phyloP scores from a whole-genome alignment of 1,284 basidiomycete genomes.

The Ceratobasidium theobromae region DNA sequence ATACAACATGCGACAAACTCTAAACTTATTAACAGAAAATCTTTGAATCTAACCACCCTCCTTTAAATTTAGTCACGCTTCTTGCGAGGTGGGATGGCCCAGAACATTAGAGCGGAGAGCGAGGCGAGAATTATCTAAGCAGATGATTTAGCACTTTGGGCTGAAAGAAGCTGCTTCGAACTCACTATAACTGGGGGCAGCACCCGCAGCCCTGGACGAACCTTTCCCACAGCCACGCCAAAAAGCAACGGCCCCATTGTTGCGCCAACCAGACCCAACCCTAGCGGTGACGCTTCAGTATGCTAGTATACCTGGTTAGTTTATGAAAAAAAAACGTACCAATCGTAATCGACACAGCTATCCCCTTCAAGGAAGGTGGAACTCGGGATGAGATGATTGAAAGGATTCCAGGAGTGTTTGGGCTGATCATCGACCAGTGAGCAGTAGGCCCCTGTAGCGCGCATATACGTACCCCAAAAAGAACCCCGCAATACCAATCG shows the following conservation, averaged over 20 bases:
- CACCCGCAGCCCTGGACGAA: not conserved
- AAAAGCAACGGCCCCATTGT: conserved; percentile 14
- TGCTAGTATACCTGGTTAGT: no score
- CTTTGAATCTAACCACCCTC: not conserved
- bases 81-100: not conserved
- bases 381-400: conserved; percentile 8
- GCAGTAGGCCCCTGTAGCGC: not conserved
- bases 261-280: conserved; percentile 8
- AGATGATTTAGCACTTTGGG: not conserved
- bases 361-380: conserved; percentile 4
- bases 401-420: conserved; percentile 22
- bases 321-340: conserved; percentile 6
- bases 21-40: no score
- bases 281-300: not conserved
- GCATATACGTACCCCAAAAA: conserved; percentile 1
- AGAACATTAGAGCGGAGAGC: not conserved
- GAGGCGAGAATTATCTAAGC: not conserved
- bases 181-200: conserved; percentile 15
- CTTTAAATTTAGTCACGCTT: not conserved
- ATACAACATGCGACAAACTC: no score
- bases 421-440: not conserved
- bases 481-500: conserved; percentile 1
- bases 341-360: conserved; percentile 2
- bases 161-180: no score
- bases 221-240: not conserved